phyloP scores from a whole-genome alignment of 2,329 filamentous ascomycete genomes.

The Xylariaceae sp. region DNA sequence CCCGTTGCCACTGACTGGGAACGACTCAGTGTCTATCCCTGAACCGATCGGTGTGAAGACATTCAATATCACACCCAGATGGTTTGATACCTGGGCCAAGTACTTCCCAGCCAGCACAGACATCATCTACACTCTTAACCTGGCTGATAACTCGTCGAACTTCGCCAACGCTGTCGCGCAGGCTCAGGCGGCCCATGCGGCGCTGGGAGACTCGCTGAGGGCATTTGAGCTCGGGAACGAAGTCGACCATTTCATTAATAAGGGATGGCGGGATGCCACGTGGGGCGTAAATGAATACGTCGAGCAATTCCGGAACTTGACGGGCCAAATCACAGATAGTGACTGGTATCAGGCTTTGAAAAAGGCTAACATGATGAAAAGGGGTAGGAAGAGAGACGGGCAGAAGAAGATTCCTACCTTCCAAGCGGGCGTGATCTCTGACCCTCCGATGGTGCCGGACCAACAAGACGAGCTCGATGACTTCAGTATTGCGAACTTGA shows the following conservation, averaged over 20 bases:
- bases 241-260: conserved; percentile 35
- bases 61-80: conserved; percentile 33
- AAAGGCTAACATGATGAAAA: neutral
- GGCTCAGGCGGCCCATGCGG: conserved; percentile 29
- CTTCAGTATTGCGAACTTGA: conserved; percentile 34
- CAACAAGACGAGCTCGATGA: conserved; percentile 36
- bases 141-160: conserved; percentile 30
- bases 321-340: conserved; percentile 28
- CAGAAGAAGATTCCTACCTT: conserved; percentile 25
- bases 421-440: conserved; percentile 34
- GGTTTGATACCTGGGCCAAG: conserved; percentile 31
- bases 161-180: conserved; percentile 30
- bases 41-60: conserved; percentile 20
- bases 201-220: conserved; percentile 28
- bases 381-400: neutral
- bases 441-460: conserved; percentile 35
- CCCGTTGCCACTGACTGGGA: conserved; percentile 26
- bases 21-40: conserved; percentile 28
- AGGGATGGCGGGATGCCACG: conserved; percentile 30
- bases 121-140: conserved; percentile 33
- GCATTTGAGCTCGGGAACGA: conserved; percentile 36
- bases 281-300: conserved; percentile 32
- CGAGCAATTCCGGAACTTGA: conserved; percentile 32
- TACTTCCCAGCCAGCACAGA: conserved; percentile 33
- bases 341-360: conserved; percentile 28